Evolutionary conservation across 1,284 basidiomycete species (phyloP).

Genomic region (Naganishia cerealis): DNA sequence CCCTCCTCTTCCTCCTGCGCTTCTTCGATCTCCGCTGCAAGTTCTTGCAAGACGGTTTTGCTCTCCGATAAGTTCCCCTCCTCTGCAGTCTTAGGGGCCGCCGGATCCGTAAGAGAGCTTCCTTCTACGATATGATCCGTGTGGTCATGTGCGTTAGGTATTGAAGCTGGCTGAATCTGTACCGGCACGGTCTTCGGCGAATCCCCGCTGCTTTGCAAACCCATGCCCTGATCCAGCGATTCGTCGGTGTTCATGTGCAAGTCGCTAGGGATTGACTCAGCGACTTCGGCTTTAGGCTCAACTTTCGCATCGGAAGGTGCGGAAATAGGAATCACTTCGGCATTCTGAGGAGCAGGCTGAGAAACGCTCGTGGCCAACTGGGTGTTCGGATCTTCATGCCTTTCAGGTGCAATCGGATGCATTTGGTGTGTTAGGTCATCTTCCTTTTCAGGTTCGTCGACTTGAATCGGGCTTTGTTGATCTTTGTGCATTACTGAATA

Average conservation of each 20-base stretch:
- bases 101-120: neutral
- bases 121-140: neutral
- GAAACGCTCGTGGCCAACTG: neutral
- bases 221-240: neutral
- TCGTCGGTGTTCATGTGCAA: neutral
- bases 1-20: slow-evolving; percentile 27
- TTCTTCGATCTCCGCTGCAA: slow-evolving; percentile 13
- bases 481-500: neutral
- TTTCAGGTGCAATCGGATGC: neutral
- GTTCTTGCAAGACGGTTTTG: slow-evolving; percentile 19
- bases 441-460: neutral
- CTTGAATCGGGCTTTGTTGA: neutral
- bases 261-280: neutral
- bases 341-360: neutral
- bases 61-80: neutral
- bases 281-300: neutral
- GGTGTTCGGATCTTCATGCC: neutral
- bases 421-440: neutral
- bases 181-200: neutral
- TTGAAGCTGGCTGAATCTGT: neutral
- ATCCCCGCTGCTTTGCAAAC: neutral
- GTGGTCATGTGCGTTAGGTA: neutral
- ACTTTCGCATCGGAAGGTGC: neutral
- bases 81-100: neutral
- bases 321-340: neutral